phyloP scores from a whole-genome alignment of 2,329 filamentous ascomycete species.

The Teratosphaeria pseudoeucalypti region DNA sequence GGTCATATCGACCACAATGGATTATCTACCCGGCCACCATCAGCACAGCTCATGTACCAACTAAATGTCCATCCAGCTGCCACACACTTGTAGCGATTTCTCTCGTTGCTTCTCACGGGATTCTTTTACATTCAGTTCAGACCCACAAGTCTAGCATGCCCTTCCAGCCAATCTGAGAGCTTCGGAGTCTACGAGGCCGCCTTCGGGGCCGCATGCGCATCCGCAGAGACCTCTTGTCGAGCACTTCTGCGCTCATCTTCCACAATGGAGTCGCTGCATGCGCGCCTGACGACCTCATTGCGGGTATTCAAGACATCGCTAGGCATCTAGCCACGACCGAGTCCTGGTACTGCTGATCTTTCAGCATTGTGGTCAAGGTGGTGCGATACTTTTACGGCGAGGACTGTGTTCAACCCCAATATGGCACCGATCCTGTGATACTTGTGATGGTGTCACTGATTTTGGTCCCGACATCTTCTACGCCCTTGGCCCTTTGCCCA shows the following conservation, averaged over 20 bases:
- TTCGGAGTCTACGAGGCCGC: background rate
- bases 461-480: conserved; percentile 13
- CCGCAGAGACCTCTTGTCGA: background rate
- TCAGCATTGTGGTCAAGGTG: background rate
- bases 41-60: background rate
- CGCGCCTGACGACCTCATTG: background rate
- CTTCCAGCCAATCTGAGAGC: background rate
- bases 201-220: background rate
- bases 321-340: background rate
- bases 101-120: background rate
- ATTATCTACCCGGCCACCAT: background rate
- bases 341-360: background rate
- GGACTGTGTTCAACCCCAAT: conserved; percentile 14
- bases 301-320: background rate
- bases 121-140: background rate
- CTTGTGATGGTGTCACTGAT: conserved; percentile 21
- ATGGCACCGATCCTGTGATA: conserved; percentile 21
- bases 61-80: background rate
- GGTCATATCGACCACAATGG: background rate
- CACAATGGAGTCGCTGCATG: background rate
- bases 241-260: background rate
- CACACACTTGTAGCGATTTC: background rate
- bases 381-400: background rate
- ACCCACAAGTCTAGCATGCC: background rate
- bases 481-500: conserved; percentile 20